Evolutionary conservation across 352 stramenopile genomes (phyloP).

Genomic region (Phytophthora meadii): DNA sequence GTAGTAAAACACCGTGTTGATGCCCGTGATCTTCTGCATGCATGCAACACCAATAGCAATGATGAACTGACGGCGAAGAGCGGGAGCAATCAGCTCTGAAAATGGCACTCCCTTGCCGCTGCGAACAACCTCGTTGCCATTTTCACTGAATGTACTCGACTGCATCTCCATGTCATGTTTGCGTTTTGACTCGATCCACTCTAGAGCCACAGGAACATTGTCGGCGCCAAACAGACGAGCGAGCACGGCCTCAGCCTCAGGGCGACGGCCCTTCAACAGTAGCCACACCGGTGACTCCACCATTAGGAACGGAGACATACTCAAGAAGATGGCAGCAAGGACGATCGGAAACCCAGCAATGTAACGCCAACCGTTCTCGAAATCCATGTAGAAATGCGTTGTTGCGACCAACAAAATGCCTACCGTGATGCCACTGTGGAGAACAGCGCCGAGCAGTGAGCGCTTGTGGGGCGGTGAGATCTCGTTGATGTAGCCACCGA

Average conservation of each 20-base stretch:
- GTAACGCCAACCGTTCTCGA: conserved; percentile 60
- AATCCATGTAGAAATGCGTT: conserved; percentile 65
- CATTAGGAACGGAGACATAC: conserved; percentile 52
- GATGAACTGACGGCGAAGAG: conserved; percentile 44
- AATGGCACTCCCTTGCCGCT: conserved; percentile 37
- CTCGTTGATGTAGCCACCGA: conserved; percentile 55
- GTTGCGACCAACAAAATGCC: conserved; percentile 51
- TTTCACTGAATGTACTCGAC: conserved; percentile 39
- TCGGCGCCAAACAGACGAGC: conserved; percentile 46
- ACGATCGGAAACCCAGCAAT: conserved; percentile 68
- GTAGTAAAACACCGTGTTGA: conserved; percentile 69
- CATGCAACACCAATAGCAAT: conserved; percentile 43
- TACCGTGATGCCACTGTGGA: conserved; percentile 49
- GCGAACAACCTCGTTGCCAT: conserved; percentile 36
- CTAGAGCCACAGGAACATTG: conserved; percentile 40
- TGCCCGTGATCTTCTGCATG: conserved; percentile 58
- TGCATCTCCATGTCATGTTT: conserved; percentile 41
- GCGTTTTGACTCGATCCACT: conserved; percentile 51
- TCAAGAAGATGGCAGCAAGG: conserved; percentile 51
- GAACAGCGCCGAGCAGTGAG: conserved; percentile 39
- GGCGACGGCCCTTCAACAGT: conserved; percentile 43
- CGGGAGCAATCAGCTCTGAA: conserved; percentile 33
- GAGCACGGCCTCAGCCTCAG: conserved; percentile 43
- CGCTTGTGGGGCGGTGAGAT: conserved; percentile 54
- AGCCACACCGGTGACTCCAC: conserved; percentile 61